These are phyloP conservation scores for Phytomonas sp. DNA, from an alignment of 208 protist species.

Conservation along the genomic window DNA sequence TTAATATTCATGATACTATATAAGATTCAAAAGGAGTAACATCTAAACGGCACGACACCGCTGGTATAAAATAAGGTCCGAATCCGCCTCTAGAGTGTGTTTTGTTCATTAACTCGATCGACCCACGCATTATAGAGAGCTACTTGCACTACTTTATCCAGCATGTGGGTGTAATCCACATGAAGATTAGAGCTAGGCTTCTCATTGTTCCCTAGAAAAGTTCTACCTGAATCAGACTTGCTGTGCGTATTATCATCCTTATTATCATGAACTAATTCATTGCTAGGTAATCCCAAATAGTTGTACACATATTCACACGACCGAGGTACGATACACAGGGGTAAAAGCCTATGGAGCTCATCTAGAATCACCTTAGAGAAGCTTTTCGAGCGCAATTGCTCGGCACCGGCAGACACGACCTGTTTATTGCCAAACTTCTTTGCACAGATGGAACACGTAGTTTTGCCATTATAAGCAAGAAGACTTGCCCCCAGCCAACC, in stretches of 20 bases:
- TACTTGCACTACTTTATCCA: constrained; percentile 77
- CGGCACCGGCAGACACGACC: constrained; percentile 29
- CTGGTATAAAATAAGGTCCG: neutral
- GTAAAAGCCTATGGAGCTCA: constrained; percentile 52
- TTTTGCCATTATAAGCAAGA: constrained; percentile 27
- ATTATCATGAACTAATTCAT: neutral
- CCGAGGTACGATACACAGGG: constrained; percentile 36
- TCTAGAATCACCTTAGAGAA: constrained; percentile 41
- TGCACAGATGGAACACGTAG: constrained; percentile 49
- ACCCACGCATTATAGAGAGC: constrained; percentile 49
- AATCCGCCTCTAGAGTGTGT: constrained; percentile 5
- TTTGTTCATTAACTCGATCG: constrained; percentile 20
- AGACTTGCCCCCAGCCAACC: constrained; percentile 51
- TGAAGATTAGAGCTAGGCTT: constrained; percentile 9
- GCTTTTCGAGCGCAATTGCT: constrained; percentile 16
- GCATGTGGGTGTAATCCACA: constrained; percentile 41
- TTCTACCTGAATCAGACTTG: neutral
- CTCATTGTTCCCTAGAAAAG: neutral
- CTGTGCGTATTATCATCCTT: neutral
- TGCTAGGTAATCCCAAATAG: constrained; percentile 54
- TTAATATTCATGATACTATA: neutral
- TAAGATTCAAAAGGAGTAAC: neutral
- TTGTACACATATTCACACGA: constrained; percentile 46
- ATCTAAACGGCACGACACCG: neutral
- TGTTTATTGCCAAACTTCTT: constrained; percentile 37